A percentile compares a stretch with the other conserved stretches of the same genome.
Conservation (phyloP, 129 eudicot species). For the Tanacetum coccineum region DNA sequence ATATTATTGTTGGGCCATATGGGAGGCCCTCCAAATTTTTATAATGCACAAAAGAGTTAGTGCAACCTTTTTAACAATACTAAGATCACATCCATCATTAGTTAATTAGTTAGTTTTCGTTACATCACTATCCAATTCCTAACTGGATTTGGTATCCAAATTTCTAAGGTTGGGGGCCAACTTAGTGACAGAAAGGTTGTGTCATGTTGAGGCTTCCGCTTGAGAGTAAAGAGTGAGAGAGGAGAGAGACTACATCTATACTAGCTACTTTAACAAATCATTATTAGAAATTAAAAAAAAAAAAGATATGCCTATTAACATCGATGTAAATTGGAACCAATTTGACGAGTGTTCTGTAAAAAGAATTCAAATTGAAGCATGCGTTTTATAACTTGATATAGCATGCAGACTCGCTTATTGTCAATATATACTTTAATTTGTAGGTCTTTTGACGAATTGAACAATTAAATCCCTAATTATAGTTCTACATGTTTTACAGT, state of each 20-base stretch:
- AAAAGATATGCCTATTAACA: too few relatives aligned
- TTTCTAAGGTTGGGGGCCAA: conserved; percentile 69
- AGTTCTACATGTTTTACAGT: not conserved
- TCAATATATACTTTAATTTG: not conserved
- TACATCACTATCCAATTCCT: conserved; percentile 27
- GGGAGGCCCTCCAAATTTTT: conserved; percentile 15
- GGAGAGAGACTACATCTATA: too few relatives aligned
- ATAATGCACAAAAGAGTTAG: conserved; percentile 24
- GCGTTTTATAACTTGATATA: not conserved
- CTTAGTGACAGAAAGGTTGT: conserved; percentile 22
- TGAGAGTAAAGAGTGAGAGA: too few relatives aligned
- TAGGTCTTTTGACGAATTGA: not conserved
- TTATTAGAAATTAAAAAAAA: too few relatives aligned
- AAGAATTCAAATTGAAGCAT: not conserved
- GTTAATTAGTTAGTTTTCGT: conserved; percentile 19
- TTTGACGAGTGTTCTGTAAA: too few relatives aligned
- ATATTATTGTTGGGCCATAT: conserved; percentile 2
- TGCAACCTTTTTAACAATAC: conserved; percentile 20
- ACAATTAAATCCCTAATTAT: not conserved
- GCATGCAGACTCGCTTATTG: not conserved
- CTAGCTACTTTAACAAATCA: not conserved
- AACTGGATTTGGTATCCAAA: conserved; percentile 58
- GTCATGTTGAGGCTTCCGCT: too few relatives aligned
- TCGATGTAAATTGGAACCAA: too few relatives aligned
- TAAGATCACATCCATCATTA: conserved; percentile 1